Percentiles rank a stretch among this genome's conserved stretches.
phyloP scores from a whole-genome alignment of 495 filamentous ascomycete genomes.

The Sporormia fimetaria region DNA sequence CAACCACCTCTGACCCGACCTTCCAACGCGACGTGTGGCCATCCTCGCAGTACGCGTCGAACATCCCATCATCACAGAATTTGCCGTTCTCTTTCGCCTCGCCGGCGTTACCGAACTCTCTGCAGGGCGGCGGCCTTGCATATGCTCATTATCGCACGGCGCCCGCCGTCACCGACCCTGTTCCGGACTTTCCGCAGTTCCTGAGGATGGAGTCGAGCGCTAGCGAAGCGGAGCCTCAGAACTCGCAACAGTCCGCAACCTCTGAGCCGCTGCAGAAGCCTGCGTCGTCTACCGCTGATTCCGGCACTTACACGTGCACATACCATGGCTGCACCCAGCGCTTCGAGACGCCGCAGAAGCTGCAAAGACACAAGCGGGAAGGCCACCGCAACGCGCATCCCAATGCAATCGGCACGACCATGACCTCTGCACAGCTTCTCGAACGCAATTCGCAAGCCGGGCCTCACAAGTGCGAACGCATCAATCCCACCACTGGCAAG shows the following conservation, averaged over 20 bases:
- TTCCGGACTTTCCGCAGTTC: conserved; percentile 51
- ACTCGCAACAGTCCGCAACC: conserved; percentile 17
- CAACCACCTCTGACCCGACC: conserved; percentile 30
- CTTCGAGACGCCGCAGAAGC: conserved; percentile 73
- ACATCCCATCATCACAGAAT: conserved; percentile 27
- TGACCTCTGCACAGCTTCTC: conserved; percentile 42
- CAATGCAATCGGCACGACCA: conserved; percentile 31
- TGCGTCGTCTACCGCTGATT: conserved; percentile 53
- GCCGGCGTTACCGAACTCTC: conserved; percentile 31
- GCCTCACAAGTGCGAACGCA: conserved; percentile 79
- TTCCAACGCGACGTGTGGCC: conserved; percentile 30
- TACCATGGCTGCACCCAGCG: conserved; percentile 82
- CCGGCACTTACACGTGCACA: conserved; percentile 89
- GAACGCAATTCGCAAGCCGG: conserved; percentile 70
- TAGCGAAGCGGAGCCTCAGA: conserved; percentile 39
- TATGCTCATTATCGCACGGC: conserved; percentile 19
- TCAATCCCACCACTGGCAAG: conserved; percentile 92
- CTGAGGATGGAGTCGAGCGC: conserved; percentile 54
- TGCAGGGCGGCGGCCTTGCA: conserved; percentile 20
- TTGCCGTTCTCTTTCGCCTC: conserved; percentile 34
- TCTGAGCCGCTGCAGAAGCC: conserved; percentile 38
- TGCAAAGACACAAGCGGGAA: conserved; percentile 94
- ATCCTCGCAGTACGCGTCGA: conserved; percentile 33
- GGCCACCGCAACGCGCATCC: conserved; percentile 51
- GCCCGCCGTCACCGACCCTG: conserved; percentile 29